These are phyloP conservation scores for Cyclocybe cylindracea DNA, from an alignment of 768 basidiomycete genomes.

Conservation along the genomic window DNA sequence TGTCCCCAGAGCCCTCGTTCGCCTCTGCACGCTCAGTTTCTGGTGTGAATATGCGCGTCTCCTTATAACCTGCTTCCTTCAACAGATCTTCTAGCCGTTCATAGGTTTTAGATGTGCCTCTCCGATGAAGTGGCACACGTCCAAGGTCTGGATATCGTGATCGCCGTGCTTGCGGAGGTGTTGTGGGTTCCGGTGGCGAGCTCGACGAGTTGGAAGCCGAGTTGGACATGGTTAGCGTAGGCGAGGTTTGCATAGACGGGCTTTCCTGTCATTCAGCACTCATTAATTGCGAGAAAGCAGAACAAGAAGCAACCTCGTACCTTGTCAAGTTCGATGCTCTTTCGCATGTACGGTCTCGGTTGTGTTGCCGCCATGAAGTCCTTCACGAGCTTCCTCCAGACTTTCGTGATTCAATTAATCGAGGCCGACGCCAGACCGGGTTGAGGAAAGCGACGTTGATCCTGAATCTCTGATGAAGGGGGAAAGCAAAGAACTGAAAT, in stretches of 20 bases:
- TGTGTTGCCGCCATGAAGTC: too few relatives aligned
- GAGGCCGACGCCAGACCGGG: too few relatives aligned
- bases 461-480: too few relatives aligned
- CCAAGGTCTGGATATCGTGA: constrained; percentile 60
- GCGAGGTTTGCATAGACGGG: constrained; percentile 36
- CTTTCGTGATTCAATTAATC: too few relatives aligned
- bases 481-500: too few relatives aligned
- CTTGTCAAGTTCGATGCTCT: too few relatives aligned
- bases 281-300: too few relatives aligned
- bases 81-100: constrained; percentile 86
- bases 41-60: constrained; percentile 87
- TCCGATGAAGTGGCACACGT: constrained; percentile 72
- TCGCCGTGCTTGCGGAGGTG: constrained; percentile 45
- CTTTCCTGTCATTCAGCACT: too few relatives aligned
- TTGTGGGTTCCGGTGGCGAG: constrained; percentile 42
- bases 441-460: too few relatives aligned
- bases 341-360: too few relatives aligned
- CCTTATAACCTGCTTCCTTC: constrained; percentile 88
- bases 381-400: too few relatives aligned
- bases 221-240: constrained; percentile 38
- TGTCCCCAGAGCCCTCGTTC: constrained; percentile 25
- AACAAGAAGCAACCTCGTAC: too few relatives aligned
- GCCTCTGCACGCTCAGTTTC: constrained; percentile 60
- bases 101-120: constrained; percentile 80
- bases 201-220: constrained; percentile 38